phyloP scores from a whole-genome alignment of 306 rosid species.

The Ormosia semicastrata region DNA sequence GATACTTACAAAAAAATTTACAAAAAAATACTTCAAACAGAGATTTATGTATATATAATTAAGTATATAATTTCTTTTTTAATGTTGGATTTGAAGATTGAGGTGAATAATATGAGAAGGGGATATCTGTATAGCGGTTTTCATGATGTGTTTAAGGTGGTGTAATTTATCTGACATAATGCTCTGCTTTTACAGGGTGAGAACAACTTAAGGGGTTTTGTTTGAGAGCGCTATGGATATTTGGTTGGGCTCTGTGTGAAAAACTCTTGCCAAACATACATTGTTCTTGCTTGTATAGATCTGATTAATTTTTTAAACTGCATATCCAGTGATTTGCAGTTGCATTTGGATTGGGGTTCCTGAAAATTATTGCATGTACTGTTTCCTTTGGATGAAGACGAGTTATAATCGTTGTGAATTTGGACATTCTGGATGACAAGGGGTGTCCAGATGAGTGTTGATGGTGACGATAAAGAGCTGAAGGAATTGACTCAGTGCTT shows the following conservation, averaged over 20 bases:
- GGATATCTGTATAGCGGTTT: not conserved
- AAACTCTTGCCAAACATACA: not conserved
- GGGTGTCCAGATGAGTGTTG: constrained; percentile 57
- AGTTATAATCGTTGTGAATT: constrained; percentile 35
- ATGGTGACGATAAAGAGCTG: constrained; percentile 45
- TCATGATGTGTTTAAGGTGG: not conserved
- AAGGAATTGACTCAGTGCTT: constrained; percentile 33
- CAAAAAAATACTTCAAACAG: not conserved
- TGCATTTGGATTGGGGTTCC: constrained; percentile 34
- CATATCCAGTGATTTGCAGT: constrained; percentile 31
- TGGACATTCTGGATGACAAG: constrained; percentile 47
- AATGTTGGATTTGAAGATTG: constrained; percentile 8
- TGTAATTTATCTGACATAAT: constrained; percentile 4
- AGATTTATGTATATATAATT: not conserved
- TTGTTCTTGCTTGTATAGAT: constrained; percentile 16
- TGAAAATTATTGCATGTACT: constrained; percentile 31
- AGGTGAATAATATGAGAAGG: not conserved
- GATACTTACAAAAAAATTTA: not conserved
- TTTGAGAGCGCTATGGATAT: constrained; percentile 28
- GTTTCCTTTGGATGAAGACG: constrained; percentile 43
- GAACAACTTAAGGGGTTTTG: constrained; percentile 28
- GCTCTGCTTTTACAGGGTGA: constrained; percentile 38
- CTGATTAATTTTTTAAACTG: not conserved
- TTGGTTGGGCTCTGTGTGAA: constrained; percentile 12
- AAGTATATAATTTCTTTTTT: too few species aligned